Base-by-base conservation (phyloP, 441 rosid species). In the Arabidopsis hybrid region DNA sequence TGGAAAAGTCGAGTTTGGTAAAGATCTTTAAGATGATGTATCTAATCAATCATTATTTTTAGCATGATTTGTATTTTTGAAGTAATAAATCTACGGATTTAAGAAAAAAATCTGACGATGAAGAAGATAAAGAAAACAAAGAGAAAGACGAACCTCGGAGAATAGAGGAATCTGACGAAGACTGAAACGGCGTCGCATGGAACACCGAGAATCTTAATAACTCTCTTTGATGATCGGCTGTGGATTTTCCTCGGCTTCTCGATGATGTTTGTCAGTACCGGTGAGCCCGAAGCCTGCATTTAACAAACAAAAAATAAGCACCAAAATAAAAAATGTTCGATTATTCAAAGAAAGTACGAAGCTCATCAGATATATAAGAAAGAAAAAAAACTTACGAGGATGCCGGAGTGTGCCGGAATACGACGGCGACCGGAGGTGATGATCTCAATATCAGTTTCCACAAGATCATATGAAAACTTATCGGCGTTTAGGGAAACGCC, bases 161-260 rank as follows among this genome's bases (percentile, higher is more conserved):
- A 77, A 79, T 89, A 91, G 34, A 91, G 79, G 78, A 83, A 91
- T 56, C 80, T 81, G 49, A 91, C 39, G 45, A 93, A 93, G 3
- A 90, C 78, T 0, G 84, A 78, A 64, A 93, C 98, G 52, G 98
- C 96, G 49, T 79, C 85, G 80, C 83, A 79, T 1, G 97, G 96
- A 47, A 93, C 97, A 31, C 98, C 97, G 56, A 83, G 85, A 73
- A 93, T 88, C 43, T 84, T 86, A 42, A 93, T 80, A 71, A 84
- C 64, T 77, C 60, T 83, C 73, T 82, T 85, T 0, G 91, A 83
- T 60, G 68, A 47, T 21, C 72, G 36, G 71, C 87, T 79, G 65
- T 83, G 83, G 72, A 74, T 85, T 81, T 88, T 89, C 21, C 69
- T 78, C 8, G 90, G 94, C 59, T 79, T 65, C 50, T 87, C 91